Percentiles rank a stretch among this genome's conserved stretches.
Conservation (phyloP, 1,139 yeast species). For the Geotrichum candidum region DNA sequence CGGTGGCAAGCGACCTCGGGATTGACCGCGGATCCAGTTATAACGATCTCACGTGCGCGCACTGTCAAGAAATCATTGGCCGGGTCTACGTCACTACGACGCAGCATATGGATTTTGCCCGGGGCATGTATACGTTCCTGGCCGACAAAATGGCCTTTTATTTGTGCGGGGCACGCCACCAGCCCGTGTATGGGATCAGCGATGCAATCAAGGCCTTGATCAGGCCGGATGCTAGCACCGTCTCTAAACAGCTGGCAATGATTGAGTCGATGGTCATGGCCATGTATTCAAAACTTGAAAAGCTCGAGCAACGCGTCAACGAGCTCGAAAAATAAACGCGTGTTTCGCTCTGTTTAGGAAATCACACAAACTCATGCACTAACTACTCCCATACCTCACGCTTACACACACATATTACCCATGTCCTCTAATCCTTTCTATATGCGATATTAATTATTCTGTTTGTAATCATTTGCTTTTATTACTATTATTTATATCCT, state of each 20-base stretch:
- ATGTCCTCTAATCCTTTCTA: no score
- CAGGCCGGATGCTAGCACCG: slow-evolving; percentile 10
- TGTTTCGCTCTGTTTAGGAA: not conserved
- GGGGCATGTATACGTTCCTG: slow-evolving; percentile 9
- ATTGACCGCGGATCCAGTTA: slow-evolving; percentile 14
- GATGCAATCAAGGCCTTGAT: slow-evolving; percentile 7
- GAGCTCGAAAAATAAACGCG: not conserved
- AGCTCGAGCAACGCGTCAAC: not conserved
- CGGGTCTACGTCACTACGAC: slow-evolving; percentile 14
- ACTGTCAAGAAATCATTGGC: slow-evolving; percentile 8
- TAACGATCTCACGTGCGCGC: slow-evolving; percentile 5
- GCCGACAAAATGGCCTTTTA: slow-evolving; percentile 12
- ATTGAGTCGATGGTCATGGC: slow-evolving; percentile 13
- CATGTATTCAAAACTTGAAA: slow-evolving; percentile 1
- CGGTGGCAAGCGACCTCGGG: not conserved
- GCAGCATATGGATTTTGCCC: slow-evolving; percentile 14
- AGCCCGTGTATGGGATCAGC: not conserved
- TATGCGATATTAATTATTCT: no score
- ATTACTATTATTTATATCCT: not conserved
- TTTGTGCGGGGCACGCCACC: slow-evolving; percentile 1
- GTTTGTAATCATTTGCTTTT: no score
- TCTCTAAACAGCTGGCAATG: slow-evolving; percentile 14
- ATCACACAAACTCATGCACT: not conserved
- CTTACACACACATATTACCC: no score
- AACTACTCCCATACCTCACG: no score